Evolutionary conservation across 805 yeast genomes (phyloP).

Genomic region (Blastobotrys chiropterorum): DNA sequence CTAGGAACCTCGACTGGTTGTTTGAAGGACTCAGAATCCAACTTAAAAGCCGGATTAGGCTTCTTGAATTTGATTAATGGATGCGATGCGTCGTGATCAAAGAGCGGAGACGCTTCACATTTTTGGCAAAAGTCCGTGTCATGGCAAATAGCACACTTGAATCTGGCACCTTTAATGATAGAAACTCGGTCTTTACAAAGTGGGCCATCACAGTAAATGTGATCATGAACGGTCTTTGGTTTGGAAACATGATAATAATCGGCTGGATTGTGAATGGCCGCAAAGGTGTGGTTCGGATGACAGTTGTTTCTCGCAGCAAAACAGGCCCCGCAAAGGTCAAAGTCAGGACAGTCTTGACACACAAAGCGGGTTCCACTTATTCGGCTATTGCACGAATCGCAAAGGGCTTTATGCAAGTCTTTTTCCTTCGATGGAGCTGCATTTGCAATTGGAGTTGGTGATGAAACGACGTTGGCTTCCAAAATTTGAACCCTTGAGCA

Average conservation of each 20-base stretch:
- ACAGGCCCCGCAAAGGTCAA: slow-evolving; percentile 41
- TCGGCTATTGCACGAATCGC: slow-evolving; percentile 22
- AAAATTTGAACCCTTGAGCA: not conserved
- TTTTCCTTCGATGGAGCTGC: not conserved
- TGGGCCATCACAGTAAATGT: slow-evolving; percentile 27
- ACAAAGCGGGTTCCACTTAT: slow-evolving; percentile 40
- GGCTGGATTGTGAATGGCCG: no score
- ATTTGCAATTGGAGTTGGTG: no score
- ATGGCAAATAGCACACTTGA: slow-evolving; percentile 41
- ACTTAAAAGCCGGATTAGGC: not conserved
- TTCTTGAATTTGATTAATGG: slow-evolving; percentile 30
- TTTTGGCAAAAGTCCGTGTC: slow-evolving; percentile 34
- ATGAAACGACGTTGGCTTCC: not conserved
- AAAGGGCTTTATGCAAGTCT: slow-evolving; percentile 17
- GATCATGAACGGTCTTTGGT: slow-evolving; percentile 8
- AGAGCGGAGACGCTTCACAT: slow-evolving; percentile 26
- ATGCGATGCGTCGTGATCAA: slow-evolving; percentile 16
- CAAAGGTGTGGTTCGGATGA: slow-evolving; percentile 10
- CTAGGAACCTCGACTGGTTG: not conserved
- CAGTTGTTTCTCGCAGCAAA: slow-evolving; percentile 16
- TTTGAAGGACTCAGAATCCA: not conserved
- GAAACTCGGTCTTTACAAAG: slow-evolving; percentile 14
- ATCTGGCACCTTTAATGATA: slow-evolving; percentile 38
- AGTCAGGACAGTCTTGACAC: slow-evolving; percentile 44
- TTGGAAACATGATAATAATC: not conserved